Conservation (phyloP, 1,139 yeast genomes). For the Meyerozyma sp. region DNA sequence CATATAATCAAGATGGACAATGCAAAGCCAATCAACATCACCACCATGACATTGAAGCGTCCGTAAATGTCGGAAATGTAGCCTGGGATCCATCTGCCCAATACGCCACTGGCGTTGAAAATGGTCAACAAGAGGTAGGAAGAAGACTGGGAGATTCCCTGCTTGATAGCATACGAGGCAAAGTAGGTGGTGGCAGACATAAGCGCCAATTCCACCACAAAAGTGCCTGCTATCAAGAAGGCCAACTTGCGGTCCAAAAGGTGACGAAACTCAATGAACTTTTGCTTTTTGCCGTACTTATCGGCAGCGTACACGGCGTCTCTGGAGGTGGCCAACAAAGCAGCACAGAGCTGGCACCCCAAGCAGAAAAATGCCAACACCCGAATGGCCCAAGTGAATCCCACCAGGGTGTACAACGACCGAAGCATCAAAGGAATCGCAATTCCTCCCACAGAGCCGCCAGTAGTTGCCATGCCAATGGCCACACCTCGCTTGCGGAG, state of each 20-base stretch:
- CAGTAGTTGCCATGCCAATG: constrained; percentile 52
- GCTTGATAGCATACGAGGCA: constrained; percentile 44
- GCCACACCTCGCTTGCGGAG: constrained; percentile 50
- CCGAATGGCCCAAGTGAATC: constrained; percentile 61
- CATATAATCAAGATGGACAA: constrained; percentile 30
- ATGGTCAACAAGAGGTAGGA: constrained; percentile 40
- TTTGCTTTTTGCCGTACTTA: not conserved
- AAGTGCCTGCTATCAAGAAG: not conserved
- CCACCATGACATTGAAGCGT: constrained; percentile 33
- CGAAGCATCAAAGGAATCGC: constrained; percentile 53
- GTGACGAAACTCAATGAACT: not conserved
- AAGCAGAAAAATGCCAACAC: constrained; percentile 47
- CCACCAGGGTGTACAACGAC: constrained; percentile 38
- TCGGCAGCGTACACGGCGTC: constrained; percentile 5
- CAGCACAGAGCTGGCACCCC: constrained; percentile 14
- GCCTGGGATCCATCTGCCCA: constrained; percentile 37
- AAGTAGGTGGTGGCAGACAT: constrained; percentile 35
- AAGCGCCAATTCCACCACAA: constrained; percentile 6
- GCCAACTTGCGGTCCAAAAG: not conserved
- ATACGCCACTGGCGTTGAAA: constrained; percentile 35
- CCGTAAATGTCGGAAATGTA: constrained; percentile 34
- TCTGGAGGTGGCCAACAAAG: constrained; percentile 4
- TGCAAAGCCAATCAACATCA: constrained; percentile 27
- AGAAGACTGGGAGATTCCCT: constrained; percentile 33
- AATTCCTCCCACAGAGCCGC: constrained; percentile 62